Conservation (phyloP, 768 basidiomycete species). For the Termitomyces sp. region DNA sequence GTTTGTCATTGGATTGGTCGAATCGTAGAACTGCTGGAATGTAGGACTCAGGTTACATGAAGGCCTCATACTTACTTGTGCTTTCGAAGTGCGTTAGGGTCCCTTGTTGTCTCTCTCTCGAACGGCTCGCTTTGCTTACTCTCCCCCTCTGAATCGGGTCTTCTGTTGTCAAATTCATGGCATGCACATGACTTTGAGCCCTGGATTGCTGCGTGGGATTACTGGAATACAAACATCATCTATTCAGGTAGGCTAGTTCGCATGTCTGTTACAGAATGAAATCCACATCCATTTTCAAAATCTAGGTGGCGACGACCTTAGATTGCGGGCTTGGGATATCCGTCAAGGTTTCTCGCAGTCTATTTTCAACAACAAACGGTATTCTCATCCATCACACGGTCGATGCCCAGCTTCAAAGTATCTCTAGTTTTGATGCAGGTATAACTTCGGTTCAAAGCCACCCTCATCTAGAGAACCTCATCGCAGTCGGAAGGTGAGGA, state of each 20-base stretch:
- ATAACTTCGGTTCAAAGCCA: conserved; percentile 88
- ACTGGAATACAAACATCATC: conserved; percentile 73
- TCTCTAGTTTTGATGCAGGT: conserved; percentile 80
- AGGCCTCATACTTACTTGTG: not conserved
- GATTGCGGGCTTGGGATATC: conserved; percentile 88
- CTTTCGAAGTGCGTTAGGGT: conserved; percentile 41
- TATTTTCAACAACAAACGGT: conserved; percentile 72
- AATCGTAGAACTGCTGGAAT: conserved; percentile 27
- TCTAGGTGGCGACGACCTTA: conserved; percentile 89
- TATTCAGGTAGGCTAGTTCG: conserved; percentile 62
- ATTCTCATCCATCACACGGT: conserved; percentile 2
- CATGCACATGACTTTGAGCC: conserved; percentile 90
- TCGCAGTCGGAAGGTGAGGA: conserved; percentile 87
- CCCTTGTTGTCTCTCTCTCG: conserved; percentile 78
- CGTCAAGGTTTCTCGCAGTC: conserved; percentile 58
- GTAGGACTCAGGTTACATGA: conserved; percentile 24
- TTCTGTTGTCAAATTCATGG: conserved; percentile 59
- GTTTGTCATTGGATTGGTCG: conserved; percentile 93
- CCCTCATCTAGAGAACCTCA: conserved; percentile 69
- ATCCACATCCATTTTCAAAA: not conserved
- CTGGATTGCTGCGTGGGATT: conserved; percentile 91
- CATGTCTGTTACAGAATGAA: not conserved
- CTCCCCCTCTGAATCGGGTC: conserved; percentile 38
- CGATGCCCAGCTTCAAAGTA: not conserved
- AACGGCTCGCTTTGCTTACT: conserved; percentile 69